These are phyloP conservation scores for Croton setiger DNA, from an alignment of 441 rosid species.

Conservation along the genomic window DNA sequence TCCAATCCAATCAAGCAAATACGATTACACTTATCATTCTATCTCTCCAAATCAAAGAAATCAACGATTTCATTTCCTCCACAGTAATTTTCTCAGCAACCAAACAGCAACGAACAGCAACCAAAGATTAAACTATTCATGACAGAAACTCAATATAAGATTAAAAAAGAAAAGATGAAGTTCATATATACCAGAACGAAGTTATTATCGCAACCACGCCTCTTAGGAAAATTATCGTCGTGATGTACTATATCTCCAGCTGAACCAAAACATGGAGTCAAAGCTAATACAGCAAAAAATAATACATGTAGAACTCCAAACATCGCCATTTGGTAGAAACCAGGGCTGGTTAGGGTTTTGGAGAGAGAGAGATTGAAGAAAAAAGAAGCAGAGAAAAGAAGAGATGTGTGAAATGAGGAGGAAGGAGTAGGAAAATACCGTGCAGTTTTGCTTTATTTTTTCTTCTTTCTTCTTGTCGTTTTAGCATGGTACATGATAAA, in stretches of 20 bases:
- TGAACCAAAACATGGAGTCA: slow-evolving; percentile 31
- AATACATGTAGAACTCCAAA: slow-evolving; percentile 14
- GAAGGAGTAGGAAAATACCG: not conserved
- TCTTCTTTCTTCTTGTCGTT: slow-evolving; percentile 21
- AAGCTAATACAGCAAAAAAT: slow-evolving; percentile 28
- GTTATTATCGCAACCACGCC: slow-evolving; percentile 95
- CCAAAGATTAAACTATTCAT: not conserved
- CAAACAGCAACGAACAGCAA: slow-evolving; percentile 21
- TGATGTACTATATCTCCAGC: slow-evolving; percentile 94
- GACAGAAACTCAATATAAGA: not conserved
- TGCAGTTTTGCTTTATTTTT: slow-evolving; percentile 1
- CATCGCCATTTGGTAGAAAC: slow-evolving; percentile 16
- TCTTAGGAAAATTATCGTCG: slow-evolving; percentile 81
- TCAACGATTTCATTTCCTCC: not conserved
- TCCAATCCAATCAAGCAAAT: not conserved
- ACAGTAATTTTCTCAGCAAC: slow-evolving; percentile 16
- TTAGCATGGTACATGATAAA: slow-evolving; percentile 21
- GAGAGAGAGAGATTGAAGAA: not conserved
- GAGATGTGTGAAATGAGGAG: slow-evolving; percentile 16
- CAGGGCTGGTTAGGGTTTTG: slow-evolving; percentile 14
- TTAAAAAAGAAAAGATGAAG: slow-evolving; percentile 20
- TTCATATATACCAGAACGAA: slow-evolving; percentile 69
- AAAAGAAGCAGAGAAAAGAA: not conserved
- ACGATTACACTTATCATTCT: not conserved
- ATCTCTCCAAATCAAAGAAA: not conserved